Evolutionary conservation across 2,329 filamentous ascomycete species (phyloP).

Genomic region (Xenoacremonium recifei): DNA sequence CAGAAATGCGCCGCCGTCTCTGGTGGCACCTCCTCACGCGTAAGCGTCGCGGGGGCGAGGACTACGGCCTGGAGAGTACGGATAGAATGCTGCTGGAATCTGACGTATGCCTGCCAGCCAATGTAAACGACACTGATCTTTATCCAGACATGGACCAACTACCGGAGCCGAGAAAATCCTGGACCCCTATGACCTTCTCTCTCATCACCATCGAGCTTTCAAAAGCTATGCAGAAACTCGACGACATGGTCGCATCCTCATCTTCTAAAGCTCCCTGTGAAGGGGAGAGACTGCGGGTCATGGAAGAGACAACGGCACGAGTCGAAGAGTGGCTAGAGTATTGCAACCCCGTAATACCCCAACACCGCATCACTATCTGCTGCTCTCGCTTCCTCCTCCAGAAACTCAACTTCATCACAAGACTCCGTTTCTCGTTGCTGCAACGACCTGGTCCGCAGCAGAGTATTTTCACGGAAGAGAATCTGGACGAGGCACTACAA

Average conservation of each 20-base stretch:
- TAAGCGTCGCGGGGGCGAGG: neutral
- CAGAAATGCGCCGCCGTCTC: neutral
- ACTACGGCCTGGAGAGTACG: neutral
- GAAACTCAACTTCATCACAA: slow-evolving; percentile 30
- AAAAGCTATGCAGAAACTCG: slow-evolving; percentile 1
- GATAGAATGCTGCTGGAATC: slow-evolving; percentile 8
- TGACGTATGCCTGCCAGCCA: slow-evolving; percentile 1
- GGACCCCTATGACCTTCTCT: slow-evolving; percentile 4
- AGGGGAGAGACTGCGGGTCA: slow-evolving; percentile 28
- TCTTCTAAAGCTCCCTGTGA: slow-evolving; percentile 36
- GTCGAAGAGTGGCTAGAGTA: slow-evolving; percentile 48
- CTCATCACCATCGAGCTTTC: slow-evolving; percentile 1
- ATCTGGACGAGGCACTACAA: slow-evolving; percentile 27
- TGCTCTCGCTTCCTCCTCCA: slow-evolving; percentile 21
- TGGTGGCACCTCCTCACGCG: neutral
- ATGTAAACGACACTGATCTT: neutral
- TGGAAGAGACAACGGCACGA: slow-evolving; percentile 39
- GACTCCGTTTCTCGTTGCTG: slow-evolving; percentile 19
- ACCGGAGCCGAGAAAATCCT: too few species aligned
- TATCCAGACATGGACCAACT: neutral
- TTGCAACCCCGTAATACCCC: slow-evolving; percentile 50
- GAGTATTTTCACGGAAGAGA: slow-evolving; percentile 21
- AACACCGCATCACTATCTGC: slow-evolving; percentile 21
- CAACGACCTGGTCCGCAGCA: slow-evolving; percentile 4
- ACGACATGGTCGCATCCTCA: neutral